Conservation (phyloP, 768 basidiomycete species). For the Pulveroboletus sp. region DNA sequence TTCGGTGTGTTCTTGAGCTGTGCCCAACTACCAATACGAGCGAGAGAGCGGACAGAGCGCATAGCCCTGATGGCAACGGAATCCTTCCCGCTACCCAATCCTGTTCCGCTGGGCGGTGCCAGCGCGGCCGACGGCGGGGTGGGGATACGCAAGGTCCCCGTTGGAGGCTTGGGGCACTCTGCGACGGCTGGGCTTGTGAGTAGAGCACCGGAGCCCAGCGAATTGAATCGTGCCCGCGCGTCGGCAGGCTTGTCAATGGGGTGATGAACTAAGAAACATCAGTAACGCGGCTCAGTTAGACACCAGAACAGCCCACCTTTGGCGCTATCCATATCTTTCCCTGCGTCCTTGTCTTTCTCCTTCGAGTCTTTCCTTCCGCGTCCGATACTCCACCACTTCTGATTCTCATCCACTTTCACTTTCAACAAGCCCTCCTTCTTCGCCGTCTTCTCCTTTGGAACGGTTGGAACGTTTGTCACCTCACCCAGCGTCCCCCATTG, state of each 20-base stretch:
- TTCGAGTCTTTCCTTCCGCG: slow-evolving; percentile 73
- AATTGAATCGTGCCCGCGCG: slow-evolving; percentile 58
- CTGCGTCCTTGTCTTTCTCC: slow-evolving; percentile 54
- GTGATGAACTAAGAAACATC: slow-evolving; percentile 42
- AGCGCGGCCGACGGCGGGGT: slow-evolving; percentile 31
- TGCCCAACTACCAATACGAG: slow-evolving; percentile 71
- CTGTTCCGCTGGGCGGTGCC: slow-evolving; percentile 34
- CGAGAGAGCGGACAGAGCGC: slow-evolving; percentile 68
- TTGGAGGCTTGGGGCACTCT: slow-evolving; percentile 14
- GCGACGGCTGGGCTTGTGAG: slow-evolving; percentile 24
- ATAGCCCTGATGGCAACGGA: slow-evolving; percentile 81
- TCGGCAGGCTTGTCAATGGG: slow-evolving; percentile 33
- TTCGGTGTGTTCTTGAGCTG: slow-evolving; percentile 46
- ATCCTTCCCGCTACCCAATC: slow-evolving; percentile 36
- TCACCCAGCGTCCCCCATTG: slow-evolving; percentile 59
- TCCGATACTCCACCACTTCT: slow-evolving; percentile 84
- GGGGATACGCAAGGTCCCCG: slow-evolving; percentile 13
- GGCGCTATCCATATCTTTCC: slow-evolving; percentile 34
- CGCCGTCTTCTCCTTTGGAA: slow-evolving; percentile 35
- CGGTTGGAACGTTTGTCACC: slow-evolving; percentile 52
- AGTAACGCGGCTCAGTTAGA: neutral
- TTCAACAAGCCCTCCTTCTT: slow-evolving; percentile 34
- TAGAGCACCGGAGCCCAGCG: slow-evolving; percentile 47
- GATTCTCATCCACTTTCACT: slow-evolving; percentile 46
- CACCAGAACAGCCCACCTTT: slow-evolving; percentile 23